Evolutionary conservation across 1,139 yeast species (phyloP), one percentile per base, ranked within the genome.

Genomic region (Protomyces arabidopsidicola): DNA sequence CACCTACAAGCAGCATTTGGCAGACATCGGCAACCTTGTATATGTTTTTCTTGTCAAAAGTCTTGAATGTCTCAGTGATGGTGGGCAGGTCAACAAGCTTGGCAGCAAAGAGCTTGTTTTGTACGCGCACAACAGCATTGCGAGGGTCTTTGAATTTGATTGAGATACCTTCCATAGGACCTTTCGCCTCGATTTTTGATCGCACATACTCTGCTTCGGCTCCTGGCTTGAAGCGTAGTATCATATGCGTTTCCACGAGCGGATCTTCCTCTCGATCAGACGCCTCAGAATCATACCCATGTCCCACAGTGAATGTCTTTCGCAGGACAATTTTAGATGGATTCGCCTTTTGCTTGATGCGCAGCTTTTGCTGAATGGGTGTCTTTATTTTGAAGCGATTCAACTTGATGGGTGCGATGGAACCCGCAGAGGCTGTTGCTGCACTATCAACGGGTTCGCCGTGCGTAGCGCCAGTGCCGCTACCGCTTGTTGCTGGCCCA

Each of bases 191-290:
- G 24, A 68, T 63, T 14, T 69, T 68, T 1, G 63, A 53, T 4
- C 67, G 58, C 18, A 69, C 83, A 68, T 82, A 84, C 68, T 89
- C 97, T 60, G 89, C 75, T 69, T 87, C 90, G 36, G 85, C 81
- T 69, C 90, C 96, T 22, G 93, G 88, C 10, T 88, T 72, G 77
- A 93, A 86, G 60, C 98, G 79, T 57, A 93, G 74, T 1, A 90
- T 79, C 2, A 93, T 81, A 0, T 95, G 97, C 69, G 88, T 95
- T 72, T 93, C 98, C 31, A 90, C 78, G 69, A 90, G 77, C 0
- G 98, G 98, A 72, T 93, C 98, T 66, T 90, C 97, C 73, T 93
- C 98, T 53, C 90, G 78, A 70, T 93, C 98, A 0, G 97, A 96
- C 10, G 96, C 98, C 71, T 93, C 98, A 0, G 97, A 88, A 72